Percentiles rank a stretch among this genome's conserved stretches.
These are phyloP conservation scores for Bretschneidera sinensis DNA, from an alignment of 345 rosid genomes.

Conservation along the genomic window DNA sequence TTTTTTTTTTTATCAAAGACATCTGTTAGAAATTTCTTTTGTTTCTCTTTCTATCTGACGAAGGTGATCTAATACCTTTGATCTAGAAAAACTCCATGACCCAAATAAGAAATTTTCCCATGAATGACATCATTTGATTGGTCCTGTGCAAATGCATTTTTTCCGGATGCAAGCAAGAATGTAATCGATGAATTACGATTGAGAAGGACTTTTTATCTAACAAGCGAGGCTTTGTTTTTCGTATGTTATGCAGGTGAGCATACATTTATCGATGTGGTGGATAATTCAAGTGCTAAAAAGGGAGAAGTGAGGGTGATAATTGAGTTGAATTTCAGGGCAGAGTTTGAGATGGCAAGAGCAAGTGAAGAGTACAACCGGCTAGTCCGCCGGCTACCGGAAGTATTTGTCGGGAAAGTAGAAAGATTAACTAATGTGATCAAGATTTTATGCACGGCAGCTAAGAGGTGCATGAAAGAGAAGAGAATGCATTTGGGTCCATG, in stretches of 20 bases:
- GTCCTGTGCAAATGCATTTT: too few species aligned
- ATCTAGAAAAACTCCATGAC: too few species aligned
- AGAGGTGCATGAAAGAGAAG: slow-evolving; percentile 55
- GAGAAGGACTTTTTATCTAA: too few species aligned
- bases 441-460: slow-evolving; percentile 40
- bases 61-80: too few species aligned
- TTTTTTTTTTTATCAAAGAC: too few species aligned
- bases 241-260: slow-evolving; percentile 32
- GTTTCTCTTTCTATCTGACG: too few species aligned
- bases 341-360: slow-evolving; percentile 51
- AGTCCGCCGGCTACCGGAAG: slow-evolving; percentile 35
- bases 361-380: slow-evolving; percentile 40
- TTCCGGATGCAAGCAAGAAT: too few species aligned
- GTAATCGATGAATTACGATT: too few species aligned
- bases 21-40: too few species aligned
- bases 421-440: slow-evolving; percentile 35
- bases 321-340: slow-evolving; percentile 42
- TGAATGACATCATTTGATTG: too few species aligned
- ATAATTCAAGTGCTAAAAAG: slow-evolving; percentile 19
- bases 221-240: too few species aligned
- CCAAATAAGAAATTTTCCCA: too few species aligned
- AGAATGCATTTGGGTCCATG: slow-evolving; percentile 60
- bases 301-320: slow-evolving; percentile 40
- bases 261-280: slow-evolving; percentile 35
- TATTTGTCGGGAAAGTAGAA: slow-evolving; percentile 46